Evolutionary conservation across 2,329 filamentous ascomycete species (phyloP).

Genomic region (Aspergillus spinulosporus): DNA sequence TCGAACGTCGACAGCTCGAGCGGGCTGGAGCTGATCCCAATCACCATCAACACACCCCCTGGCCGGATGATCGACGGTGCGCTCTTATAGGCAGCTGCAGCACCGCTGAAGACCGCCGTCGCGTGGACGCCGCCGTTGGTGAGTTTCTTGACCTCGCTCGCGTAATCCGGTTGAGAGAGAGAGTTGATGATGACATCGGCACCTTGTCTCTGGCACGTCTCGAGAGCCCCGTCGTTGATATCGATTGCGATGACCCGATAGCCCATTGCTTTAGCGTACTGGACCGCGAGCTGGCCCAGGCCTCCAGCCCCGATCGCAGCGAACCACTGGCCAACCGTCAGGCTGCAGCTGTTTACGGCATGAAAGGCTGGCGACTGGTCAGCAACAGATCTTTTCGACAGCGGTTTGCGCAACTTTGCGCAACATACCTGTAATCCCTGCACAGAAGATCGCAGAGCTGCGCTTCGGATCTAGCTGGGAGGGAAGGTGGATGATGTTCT

Average conservation of each 20-base stretch:
- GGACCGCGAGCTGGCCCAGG: conserved; percentile 31
- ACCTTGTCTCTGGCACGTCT: background rate
- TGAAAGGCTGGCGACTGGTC: conserved; percentile 1
- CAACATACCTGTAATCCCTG: conserved; percentile 8
- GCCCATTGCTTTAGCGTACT: conserved; percentile 36
- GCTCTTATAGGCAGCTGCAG: conserved; percentile 3
- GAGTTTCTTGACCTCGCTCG: background rate
- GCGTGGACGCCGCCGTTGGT: conserved; percentile 10
- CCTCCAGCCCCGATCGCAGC: conserved; percentile 31
- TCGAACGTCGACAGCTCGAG: conserved; percentile 4
- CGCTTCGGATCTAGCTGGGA: background rate
- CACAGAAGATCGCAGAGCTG: conserved; percentile 9
- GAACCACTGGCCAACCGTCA: conserved; percentile 32
- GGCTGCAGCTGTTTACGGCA: conserved; percentile 8
- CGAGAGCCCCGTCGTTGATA: conserved; percentile 8
- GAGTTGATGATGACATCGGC: conserved; percentile 10
- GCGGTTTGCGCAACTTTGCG: too few relatives aligned
- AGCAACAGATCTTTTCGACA: background rate
- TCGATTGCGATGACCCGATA: conserved; percentile 22
- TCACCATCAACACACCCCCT: conserved; percentile 2
- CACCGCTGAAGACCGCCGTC: conserved; percentile 6
- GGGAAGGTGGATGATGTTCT: conserved; percentile 7
- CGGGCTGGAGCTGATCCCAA: background rate
- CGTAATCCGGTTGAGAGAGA: background rate
- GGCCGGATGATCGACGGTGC: background rate